Conservation (phyloP, 2,329 filamentous ascomycete genomes). For the Chaetomiaceae sp. region DNA sequence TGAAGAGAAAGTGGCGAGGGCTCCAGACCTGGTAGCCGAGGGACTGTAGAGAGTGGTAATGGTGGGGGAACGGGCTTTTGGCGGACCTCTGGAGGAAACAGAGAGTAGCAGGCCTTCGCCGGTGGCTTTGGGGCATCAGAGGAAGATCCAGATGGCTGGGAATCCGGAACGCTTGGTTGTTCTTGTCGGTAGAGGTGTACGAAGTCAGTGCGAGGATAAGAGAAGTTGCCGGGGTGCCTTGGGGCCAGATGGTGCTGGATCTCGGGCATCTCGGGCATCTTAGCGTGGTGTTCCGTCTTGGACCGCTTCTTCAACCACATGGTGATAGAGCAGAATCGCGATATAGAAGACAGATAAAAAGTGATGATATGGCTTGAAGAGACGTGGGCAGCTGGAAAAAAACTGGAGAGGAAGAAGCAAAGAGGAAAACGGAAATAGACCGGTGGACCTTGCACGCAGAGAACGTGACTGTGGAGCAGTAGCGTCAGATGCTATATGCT, state of each 20-base stretch:
- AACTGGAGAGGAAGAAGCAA: background rate
- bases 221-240: slow-evolving; percentile 30
- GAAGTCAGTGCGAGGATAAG: slow-evolving; percentile 31
- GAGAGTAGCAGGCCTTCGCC: slow-evolving; percentile 19
- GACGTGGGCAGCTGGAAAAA: background rate
- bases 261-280: slow-evolving; percentile 4
- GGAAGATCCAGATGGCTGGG: slow-evolving; percentile 46
- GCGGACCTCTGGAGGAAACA: slow-evolving; percentile 19
- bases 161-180: slow-evolving; percentile 36
- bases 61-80: background rate
- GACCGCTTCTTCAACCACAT: slow-evolving; percentile 12
- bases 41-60: background rate
- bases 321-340: background rate
- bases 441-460: background rate
- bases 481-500: slow-evolving; percentile 4
- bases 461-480: slow-evolving; percentile 8
- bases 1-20: slow-evolving; percentile 4
- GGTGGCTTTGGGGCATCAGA: slow-evolving; percentile 33
- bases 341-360: background rate
- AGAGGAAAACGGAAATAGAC: background rate
- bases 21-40: background rate
- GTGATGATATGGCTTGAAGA: background rate
- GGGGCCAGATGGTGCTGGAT: slow-evolving; percentile 6
- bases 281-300: slow-evolving; percentile 11
- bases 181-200: slow-evolving; percentile 27